Base-by-base conservation (phyloP, 176 grass and related monocot genomes). In the Ensete ventricosum region DNA sequence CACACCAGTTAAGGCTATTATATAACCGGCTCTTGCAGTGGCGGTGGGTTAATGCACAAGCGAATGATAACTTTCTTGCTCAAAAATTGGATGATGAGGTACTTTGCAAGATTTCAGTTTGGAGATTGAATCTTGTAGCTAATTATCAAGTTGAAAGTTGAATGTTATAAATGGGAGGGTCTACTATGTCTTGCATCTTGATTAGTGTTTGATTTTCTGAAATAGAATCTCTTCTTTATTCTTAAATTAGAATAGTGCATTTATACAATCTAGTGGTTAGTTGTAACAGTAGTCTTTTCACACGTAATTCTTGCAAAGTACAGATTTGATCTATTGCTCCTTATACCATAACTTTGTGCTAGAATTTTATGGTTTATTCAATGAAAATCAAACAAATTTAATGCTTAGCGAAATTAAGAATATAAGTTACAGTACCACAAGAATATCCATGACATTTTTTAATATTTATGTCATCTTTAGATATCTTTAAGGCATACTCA, bases 1-100 rank as follows among this genome's bases (percentile, higher is more conserved):
- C 72, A 55, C 72, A 74, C 23, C 72, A 57, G 52, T 29, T 74
- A 50, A 55, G 72, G 72, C 2, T 74, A 14, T 13, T 74, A 4
- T 27, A 74, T 55, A 74, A 74, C 53, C 50, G 72, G 34, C 23
- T 53, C 14, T 74, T 74, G 53, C 72, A 74, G 14, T 74, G 72
- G 72, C 22, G 72, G 9, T 74, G 52, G 72, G 53, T 55, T 54
- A 74, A 74, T 74, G 72, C 72, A 27, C 72, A 74, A 74, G 50
- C 22, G 23, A 57, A 29, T 9, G 53, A 29, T 34, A 55, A 5
- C 22, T 74, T 74, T 54, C 24, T 74, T 74, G 72, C 34, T 11
- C 72, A 57, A 34, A 55, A 57, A n/a, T 14, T 57, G 14, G 57
- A 2, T 55, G 22, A 52, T 2, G 72, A 74, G 72, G 72, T 74